These are phyloP conservation scores for Trichoderma virens DNA, from an alignment of 495 filamentous ascomycete genomes.

Conservation along the genomic window DNA sequence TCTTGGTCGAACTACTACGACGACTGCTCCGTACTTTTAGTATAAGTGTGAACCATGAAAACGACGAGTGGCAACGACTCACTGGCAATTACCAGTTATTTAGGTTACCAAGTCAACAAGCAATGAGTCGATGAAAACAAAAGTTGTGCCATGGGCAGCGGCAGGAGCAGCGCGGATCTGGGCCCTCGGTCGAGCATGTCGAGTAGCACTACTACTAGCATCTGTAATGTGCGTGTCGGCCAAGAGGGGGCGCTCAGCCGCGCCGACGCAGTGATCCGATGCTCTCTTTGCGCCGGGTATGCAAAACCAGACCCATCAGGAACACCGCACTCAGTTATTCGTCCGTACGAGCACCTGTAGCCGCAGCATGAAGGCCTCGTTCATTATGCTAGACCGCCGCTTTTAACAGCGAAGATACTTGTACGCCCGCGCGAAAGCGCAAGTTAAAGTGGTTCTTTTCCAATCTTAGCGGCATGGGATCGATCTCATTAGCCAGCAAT, in stretches of 20 bases:
- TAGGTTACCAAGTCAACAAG: background rate
- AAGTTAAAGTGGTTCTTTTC: slow-evolving; percentile 21
- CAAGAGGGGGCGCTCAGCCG: background rate
- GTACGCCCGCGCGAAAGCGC: slow-evolving; percentile 15
- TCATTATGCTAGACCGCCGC: slow-evolving; percentile 8
- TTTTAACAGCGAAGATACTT: background rate
- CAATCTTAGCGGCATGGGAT: background rate
- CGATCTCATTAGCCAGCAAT: slow-evolving; percentile 12
- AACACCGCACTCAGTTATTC: background rate
- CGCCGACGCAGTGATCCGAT: slow-evolving; percentile 7
- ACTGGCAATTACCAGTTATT: background rate
- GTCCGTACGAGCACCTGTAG: background rate
- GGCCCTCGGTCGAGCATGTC: background rate
- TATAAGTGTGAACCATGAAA: background rate
- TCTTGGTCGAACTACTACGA: background rate
- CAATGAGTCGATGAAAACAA: background rate
- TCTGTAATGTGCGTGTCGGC: background rate
- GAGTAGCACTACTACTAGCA: background rate
- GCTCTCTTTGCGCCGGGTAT: background rate
- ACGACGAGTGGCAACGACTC: background rate
- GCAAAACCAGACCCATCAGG: background rate
- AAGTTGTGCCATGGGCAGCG: background rate
- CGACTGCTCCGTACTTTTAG: background rate
- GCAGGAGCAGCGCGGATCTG: background rate
- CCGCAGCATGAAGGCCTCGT: background rate